Evolutionary conservation across 164 flowering plant genomes (phyloP).

Genomic region (Paratinospora sagittata): DNA sequence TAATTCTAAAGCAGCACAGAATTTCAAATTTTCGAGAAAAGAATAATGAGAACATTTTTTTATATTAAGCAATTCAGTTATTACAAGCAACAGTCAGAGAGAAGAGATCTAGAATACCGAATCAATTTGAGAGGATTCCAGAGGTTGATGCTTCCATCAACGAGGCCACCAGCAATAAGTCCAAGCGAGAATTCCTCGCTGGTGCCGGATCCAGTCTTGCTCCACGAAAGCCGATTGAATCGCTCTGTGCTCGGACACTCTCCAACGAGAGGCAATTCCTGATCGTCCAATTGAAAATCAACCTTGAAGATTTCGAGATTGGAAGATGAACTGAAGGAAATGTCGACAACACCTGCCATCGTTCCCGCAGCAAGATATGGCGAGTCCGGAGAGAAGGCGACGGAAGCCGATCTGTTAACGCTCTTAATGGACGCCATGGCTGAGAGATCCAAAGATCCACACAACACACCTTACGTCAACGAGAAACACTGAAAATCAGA

Average conservation of each 20-base stretch:
- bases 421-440: slow-evolving; percentile 74
- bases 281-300: slow-evolving; percentile 81
- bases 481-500: background rate
- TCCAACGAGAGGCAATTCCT: slow-evolving; percentile 56
- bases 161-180: slow-evolving; percentile 86
- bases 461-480: background rate
- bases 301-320: slow-evolving; percentile 80
- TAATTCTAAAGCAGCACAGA: too few species aligned
- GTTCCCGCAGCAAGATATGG: slow-evolving; percentile 93
- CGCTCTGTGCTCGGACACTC: slow-evolving; percentile 69
- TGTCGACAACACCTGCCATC: slow-evolving; percentile 95
- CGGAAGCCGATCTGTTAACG: slow-evolving; percentile 77
- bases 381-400: slow-evolving; percentile 82
- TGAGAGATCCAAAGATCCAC: background rate
- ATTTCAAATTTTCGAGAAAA: too few species aligned
- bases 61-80: too few species aligned
- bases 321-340: slow-evolving; percentile 84
- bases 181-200: slow-evolving; percentile 61
- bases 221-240: slow-evolving; percentile 85
- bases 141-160: slow-evolving; percentile 70
- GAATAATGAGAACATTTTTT: too few species aligned
- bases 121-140: slow-evolving; percentile 80
- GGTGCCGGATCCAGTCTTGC: slow-evolving; percentile 49
- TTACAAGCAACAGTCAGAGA: too few species aligned
- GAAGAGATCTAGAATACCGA: slow-evolving; percentile 31